Evolutionary conservation across 2,329 filamentous ascomycete genomes (phyloP).

Genomic region (Aspergillus fructus): DNA sequence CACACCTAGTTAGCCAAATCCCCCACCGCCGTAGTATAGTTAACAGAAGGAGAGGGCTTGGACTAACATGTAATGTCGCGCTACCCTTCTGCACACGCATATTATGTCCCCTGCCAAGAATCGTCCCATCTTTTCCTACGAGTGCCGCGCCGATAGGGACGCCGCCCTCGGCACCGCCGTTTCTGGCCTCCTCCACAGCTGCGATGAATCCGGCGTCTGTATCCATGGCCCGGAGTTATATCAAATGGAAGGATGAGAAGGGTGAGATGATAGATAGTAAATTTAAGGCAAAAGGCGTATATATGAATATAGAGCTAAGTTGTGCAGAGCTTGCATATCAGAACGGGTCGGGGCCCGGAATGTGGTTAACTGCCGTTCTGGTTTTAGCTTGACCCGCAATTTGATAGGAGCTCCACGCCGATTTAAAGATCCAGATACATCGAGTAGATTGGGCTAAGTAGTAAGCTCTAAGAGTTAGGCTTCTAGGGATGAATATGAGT

Average conservation of each 20-base stretch:
- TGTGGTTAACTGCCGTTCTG: slow-evolving; percentile 11
- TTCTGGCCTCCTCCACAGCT: slow-evolving; percentile 58
- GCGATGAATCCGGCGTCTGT: slow-evolving; percentile 55
- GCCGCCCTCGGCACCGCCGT: slow-evolving; percentile 57
- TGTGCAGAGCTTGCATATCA: neutral
- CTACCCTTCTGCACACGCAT: slow-evolving; percentile 72
- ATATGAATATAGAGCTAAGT: neutral
- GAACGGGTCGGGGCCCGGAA: neutral
- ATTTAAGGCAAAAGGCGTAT: neutral
- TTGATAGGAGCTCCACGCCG: slow-evolving; percentile 1
- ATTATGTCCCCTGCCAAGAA: slow-evolving; percentile 72
- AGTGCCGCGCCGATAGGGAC: slow-evolving; percentile 62
- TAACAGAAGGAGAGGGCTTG: neutral
- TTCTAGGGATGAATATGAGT: neutral
- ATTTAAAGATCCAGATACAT: too few species aligned
- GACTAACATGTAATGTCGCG: slow-evolving; percentile 67
- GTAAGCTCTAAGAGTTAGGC: neutral
- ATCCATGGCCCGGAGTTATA: slow-evolving; percentile 27
- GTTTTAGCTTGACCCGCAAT: slow-evolving; percentile 17
- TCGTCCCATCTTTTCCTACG: slow-evolving; percentile 66
- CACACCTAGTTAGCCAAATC: neutral
- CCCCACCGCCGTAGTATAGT: neutral
- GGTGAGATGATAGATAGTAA: slow-evolving; percentile 7
- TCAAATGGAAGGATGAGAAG: neutral
- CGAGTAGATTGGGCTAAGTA: neutral